These are phyloP conservation scores for Xylaria cubensis DNA, from an alignment of 495 filamentous ascomycete species.

Conservation along the genomic window DNA sequence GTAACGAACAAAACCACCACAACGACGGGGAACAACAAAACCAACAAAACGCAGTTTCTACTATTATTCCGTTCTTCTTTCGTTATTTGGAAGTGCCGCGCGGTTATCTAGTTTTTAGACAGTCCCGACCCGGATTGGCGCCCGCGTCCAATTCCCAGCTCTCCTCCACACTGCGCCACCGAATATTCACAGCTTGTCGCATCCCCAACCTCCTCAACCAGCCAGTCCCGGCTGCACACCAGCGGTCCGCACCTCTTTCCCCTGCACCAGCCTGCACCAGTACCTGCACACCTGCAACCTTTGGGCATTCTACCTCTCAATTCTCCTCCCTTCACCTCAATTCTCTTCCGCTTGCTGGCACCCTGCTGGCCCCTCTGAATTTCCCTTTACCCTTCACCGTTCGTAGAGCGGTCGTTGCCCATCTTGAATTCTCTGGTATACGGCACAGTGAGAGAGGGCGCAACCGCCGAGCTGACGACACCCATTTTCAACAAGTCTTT, in stretches of 20 bases:
- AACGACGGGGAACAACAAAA: neutral
- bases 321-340: neutral
- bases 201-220: constrained; percentile 29
- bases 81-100: constrained; percentile 2
- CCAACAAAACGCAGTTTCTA: constrained; percentile 1
- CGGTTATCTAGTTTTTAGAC: neutral
- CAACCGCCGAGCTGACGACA: constrained; percentile 51
- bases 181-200: constrained; percentile 30
- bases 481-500: constrained; percentile 37
- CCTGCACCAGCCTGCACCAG: constrained; percentile 1
- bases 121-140: constrained; percentile 11
- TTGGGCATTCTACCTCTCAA: neutral
- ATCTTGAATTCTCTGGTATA: constrained; percentile 53
- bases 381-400: constrained; percentile 13
- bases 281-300: neutral
- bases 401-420: constrained; percentile 30
- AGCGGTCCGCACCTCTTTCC: constrained; percentile 16
- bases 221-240: neutral
- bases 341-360: neutral
- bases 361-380: constrained; percentile 14
- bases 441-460: constrained; percentile 42
- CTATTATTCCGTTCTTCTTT: constrained; percentile 9
- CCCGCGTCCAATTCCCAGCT: constrained; percentile 13
- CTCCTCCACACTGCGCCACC: constrained; percentile 30
- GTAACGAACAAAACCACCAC: constrained; percentile 8